Base-by-base conservation (phyloP, 2,329 filamentous ascomycete genomes). In the Mariannaea sp. region DNA sequence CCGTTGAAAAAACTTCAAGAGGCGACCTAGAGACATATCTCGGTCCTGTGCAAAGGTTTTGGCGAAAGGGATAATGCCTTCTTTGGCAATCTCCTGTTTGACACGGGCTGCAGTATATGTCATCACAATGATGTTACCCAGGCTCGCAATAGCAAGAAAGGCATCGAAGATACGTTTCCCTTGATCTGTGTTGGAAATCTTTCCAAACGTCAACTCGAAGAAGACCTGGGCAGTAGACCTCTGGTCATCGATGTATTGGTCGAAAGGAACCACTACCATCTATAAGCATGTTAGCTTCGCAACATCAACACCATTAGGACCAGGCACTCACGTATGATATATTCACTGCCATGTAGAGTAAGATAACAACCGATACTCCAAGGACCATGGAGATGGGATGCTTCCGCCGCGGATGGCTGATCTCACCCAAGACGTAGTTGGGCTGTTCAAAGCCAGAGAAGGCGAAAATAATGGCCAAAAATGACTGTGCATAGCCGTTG, bases 41-140 rank as follows among this genome's bases (percentile, higher is more conserved):
- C 57, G 61, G 35, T 73, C 70, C 33, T 70, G 67, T 2, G 75
- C 78, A 55, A 81, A 78, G 66, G 81, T 78, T 29, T 73, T 71
- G 3, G 78, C 73, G 47, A 69, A 80, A 0, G 80, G 80, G 2
- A 83, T 67, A 46, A 83, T 75, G 1, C 80, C 81, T 63, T 83
- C 78, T 60, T 84, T 83, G 7, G 81, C 82, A 36, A 85, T 82
- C 61, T 85, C 81, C 61, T 84, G 81, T 63, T 84, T 83, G 14
- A 84, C 77, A 55, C 80, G 72, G 3, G 80, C 75, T 7, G 79
- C 76, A 0, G 79, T 80, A 57, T 80, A 85, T 1, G 81, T 84
- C 68, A 80, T 80, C 16, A 80, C 78, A 10, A 83, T 72, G 35
- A 85, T 77, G 60, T 84, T 83, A 0, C 81, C 81, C 42, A 84